Percentiles rank a stretch among this genome's conserved stretches.
These are phyloP conservation scores for Glycine latifolia DNA, from an alignment of 306 rosid species.

Conservation along the genomic window DNA sequence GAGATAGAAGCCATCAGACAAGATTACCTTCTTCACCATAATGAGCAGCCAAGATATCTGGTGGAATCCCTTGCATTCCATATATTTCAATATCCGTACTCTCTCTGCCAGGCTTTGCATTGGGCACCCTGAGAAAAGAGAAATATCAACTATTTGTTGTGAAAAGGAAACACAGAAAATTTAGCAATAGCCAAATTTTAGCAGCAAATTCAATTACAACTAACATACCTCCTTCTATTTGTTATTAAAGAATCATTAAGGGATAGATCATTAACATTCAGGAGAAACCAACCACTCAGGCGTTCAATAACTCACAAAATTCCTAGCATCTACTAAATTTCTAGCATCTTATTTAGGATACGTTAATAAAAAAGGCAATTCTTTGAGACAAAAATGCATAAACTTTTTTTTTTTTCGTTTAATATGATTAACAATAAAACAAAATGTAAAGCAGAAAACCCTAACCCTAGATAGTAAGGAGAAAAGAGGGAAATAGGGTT, in stretches of 20 bases:
- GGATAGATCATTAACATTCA: not conserved
- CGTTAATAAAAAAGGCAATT: no score
- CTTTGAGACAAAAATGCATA: not conserved
- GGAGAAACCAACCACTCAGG: not conserved
- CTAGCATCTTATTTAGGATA: not conserved
- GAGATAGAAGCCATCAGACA: slow-evolving; percentile 20
- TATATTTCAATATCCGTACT: slow-evolving; percentile 94
- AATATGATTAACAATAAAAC: not conserved
- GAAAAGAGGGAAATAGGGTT: not conserved
- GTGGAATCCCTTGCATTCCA: slow-evolving; percentile 99
- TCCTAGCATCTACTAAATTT: not conserved
- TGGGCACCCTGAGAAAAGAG: slow-evolving; percentile 75
- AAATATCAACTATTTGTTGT: slow-evolving; percentile 3
- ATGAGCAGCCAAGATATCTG: slow-evolving; percentile 90
- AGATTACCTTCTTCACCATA: slow-evolving; percentile 90
- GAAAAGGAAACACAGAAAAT: not conserved
- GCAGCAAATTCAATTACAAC: not conserved
- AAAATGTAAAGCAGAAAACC: not conserved
- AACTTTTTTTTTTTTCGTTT: not conserved
- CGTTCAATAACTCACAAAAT: not conserved
- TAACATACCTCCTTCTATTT: no score
- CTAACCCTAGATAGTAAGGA: not conserved
- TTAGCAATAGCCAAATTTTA: not conserved
- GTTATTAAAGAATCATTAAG: no score
- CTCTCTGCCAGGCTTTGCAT: slow-evolving; percentile 92